Evolutionary conservation across 208 protist genomes (phyloP), one percentile per base, ranked within the genome.

Genomic region (Trypanosoma mega): DNA sequence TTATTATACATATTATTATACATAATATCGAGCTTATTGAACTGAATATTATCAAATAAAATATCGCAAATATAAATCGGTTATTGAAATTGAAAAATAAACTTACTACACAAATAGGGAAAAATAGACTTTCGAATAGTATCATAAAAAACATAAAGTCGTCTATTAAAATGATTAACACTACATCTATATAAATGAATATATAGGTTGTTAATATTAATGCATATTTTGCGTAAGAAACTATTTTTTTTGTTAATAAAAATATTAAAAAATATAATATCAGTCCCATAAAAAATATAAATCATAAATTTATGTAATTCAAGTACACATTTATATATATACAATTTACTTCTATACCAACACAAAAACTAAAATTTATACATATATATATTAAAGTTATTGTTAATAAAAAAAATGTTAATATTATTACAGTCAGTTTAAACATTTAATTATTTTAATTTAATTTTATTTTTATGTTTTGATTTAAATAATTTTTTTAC

Each of bases 61-160:
- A 74, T 53, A 76, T 77, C 43, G 61, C 65, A 61, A 72, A 75
- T 75, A 74, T 82, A 62, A 78, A 73, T 63, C 65, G 57, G 60
- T 83, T 84, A 80, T 85, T 89, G 59, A 89, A 89, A 82, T 89
- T 89, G 78, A 89, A 89, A 78, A 89, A 89, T 54, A 89, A 49
- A 82, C 74, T 82, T 45, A 85, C 66, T 72, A 89, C 78, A 76
- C 74, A 85, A 48, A 89, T 82, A 66, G 82, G 82, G 53, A 89
- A 85, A 80, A 89, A 89, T 55, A 89, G 65, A 59, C 74, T 82
- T 70, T 89, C 82, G 74, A 85, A 89, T 62, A 85, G 75, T 53
- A 89, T 80, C 77, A 89, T 85, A 76, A 89, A 89, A 66, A 34
- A 68, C n/a, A 72, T 57, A 68, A 80, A 80, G 55, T 80, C 74